Percentiles rank a stretch among this genome's conserved stretches.
Evolutionary conservation across 2,329 filamentous ascomycete species (phyloP).

Genomic region (Penicillium sp.): DNA sequence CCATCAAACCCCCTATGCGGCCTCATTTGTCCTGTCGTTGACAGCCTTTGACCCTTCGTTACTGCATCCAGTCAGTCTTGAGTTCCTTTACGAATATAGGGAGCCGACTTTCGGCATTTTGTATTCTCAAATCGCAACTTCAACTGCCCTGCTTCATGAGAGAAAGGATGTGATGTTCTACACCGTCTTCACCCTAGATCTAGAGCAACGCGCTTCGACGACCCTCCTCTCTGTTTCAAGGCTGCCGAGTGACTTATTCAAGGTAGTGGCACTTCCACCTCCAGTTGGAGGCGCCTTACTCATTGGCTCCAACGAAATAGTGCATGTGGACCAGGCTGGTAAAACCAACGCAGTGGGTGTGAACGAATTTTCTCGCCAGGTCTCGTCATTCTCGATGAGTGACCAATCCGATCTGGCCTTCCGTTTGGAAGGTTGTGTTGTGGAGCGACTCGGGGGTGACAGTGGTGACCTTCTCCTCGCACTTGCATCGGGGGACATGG

Average conservation of each 20-base stretch:
- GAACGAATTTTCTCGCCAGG: slow-evolving; percentile 83
- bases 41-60: slow-evolving; percentile 86
- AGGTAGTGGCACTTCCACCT: slow-evolving; percentile 78
- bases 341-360: slow-evolving; percentile 91
- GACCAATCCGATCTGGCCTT: slow-evolving; percentile 84
- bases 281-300: slow-evolving; percentile 89
- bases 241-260: slow-evolving; percentile 84
- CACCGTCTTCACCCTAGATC: slow-evolving; percentile 91
- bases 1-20: slow-evolving; percentile 72
- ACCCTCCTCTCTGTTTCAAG: slow-evolving; percentile 84
- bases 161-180: slow-evolving; percentile 86
- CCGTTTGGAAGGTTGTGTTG: slow-evolving; percentile 77
- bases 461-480: slow-evolving; percentile 84
- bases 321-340: slow-evolving; percentile 94
- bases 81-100: slow-evolving; percentile 94
- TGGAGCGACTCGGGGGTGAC: slow-evolving; percentile 76
- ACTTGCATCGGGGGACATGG: slow-evolving; percentile 73
- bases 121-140: slow-evolving; percentile 74
- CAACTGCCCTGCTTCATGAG: slow-evolving; percentile 72
- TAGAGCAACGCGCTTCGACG: slow-evolving; percentile 91
- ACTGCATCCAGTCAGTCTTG: slow-evolving; percentile 86
- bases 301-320: slow-evolving; percentile 84
- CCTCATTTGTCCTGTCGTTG: slow-evolving; percentile 91
- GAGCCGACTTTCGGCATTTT: slow-evolving; percentile 97
- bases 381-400: slow-evolving; percentile 79